These are phyloP conservation scores for Saccharomycopsis guyanensis DNA, from an alignment of 805 yeast species.

Conservation along the genomic window DNA sequence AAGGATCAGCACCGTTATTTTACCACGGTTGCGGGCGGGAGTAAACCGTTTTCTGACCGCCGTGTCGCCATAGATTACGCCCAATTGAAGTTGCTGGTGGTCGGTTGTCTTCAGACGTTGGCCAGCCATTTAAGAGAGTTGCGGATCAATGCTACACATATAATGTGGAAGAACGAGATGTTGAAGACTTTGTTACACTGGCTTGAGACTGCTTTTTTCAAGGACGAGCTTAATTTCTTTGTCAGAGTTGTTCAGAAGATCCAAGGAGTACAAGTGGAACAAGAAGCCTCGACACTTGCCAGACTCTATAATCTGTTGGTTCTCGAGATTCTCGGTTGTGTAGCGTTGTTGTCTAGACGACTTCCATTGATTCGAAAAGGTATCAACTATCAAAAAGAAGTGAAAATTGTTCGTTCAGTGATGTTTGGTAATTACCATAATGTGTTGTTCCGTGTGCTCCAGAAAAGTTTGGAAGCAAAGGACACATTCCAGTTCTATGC, in stretches of 20 bases:
- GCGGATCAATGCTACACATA: conserved; percentile 5
- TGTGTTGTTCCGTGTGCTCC: conserved; percentile 33
- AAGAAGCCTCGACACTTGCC: neutral
- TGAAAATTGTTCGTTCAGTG: conserved; percentile 47
- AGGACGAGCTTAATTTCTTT: conserved; percentile 13
- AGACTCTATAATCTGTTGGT: conserved; percentile 31
- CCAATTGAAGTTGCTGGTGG: conserved; percentile 2
- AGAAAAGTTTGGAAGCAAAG: conserved; percentile 38
- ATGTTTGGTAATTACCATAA: conserved; percentile 66
- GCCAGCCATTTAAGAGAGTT: neutral
- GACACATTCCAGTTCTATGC: conserved; percentile 25
- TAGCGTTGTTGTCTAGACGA: conserved; percentile 48
- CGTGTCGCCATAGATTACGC: neutral
- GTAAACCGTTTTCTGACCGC: neutral
- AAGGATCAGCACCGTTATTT: conserved; percentile 23
- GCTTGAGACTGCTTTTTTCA: conserved; percentile 29
- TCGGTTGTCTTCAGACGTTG: conserved; percentile 1
- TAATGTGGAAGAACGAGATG: conserved; percentile 26
- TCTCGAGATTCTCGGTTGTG: conserved; percentile 51
- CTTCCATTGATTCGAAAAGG: conserved; percentile 47
- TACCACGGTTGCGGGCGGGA: conserved; percentile 19
- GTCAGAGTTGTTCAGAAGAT: neutral
- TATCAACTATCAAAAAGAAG: conserved; percentile 48
- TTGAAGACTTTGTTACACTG: conserved; percentile 29
- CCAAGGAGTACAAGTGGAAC: neutral